phyloP scores from a whole-genome alignment of 1,139 yeast genomes.

The Taphrina communis region DNA sequence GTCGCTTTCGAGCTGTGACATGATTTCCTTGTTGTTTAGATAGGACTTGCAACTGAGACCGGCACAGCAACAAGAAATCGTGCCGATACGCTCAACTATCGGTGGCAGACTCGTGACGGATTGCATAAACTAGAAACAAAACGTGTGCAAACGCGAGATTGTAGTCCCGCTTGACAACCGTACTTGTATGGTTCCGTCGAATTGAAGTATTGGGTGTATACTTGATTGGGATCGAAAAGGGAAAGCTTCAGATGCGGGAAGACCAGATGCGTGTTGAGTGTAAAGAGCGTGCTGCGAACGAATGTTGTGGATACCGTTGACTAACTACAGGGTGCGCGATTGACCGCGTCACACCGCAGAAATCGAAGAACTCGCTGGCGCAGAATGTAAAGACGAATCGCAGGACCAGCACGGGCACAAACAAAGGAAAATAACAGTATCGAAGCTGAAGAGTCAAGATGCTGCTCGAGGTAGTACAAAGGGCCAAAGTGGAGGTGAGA shows the following conservation, averaged over 20 bases:
- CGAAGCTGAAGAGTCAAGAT: neutral
- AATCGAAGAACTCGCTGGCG: neutral
- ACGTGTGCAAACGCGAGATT: neutral
- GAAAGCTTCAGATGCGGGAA: neutral
- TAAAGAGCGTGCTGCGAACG: constrained; percentile 6
- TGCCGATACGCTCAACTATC: constrained; percentile 10
- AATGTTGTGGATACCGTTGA: neutral
- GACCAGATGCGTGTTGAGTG: neutral
- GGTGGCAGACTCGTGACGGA: constrained; percentile 16
- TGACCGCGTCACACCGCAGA: too few relatives aligned
- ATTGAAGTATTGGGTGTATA: neutral
- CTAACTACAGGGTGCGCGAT: too few relatives aligned
- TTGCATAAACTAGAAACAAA: constrained; percentile 25
- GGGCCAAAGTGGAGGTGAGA: neutral
- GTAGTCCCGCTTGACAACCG: neutral
- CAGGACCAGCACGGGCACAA: neutral
- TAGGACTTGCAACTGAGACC: constrained; percentile 7
- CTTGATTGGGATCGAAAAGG: neutral
- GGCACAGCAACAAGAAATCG: constrained; percentile 28
- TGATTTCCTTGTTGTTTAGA: constrained; percentile 21
- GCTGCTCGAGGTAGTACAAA: neutral
- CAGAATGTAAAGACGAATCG: too few relatives aligned
- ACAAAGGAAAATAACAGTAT: neutral
- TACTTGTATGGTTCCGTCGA: neutral
- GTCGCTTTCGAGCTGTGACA: constrained; percentile 27